These are phyloP conservation scores for Volvox africanus DNA, from an alignment of 139 green algal genomes.

Conservation along the genomic window DNA sequence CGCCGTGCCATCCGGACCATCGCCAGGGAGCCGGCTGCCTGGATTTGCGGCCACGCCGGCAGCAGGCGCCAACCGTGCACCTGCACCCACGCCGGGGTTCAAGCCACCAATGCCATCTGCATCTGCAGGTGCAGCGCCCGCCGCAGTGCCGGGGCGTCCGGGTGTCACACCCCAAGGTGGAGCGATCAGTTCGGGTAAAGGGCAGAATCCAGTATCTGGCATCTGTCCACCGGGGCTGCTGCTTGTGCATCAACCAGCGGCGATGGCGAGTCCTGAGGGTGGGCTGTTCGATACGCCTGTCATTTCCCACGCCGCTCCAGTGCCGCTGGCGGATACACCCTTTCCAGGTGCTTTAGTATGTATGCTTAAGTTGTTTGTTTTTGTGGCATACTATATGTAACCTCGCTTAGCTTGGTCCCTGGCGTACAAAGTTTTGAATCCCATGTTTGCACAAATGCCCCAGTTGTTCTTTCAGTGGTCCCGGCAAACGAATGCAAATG, in stretches of 20 bases:
- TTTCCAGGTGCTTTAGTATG: slow-evolving; percentile 34
- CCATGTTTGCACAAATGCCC: too few species aligned
- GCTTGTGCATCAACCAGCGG: background rate
- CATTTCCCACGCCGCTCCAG: background rate
- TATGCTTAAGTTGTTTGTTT: too few species aligned
- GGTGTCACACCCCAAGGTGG: background rate
- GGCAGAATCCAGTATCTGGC: background rate
- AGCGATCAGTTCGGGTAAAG: background rate
- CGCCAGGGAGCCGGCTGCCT: background rate
- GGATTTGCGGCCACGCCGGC: background rate
- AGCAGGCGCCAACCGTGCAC: background rate
- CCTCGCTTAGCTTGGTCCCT: too few species aligned
- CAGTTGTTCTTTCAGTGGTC: too few species aligned
- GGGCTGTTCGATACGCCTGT: slow-evolving; percentile 29
- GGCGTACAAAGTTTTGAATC: too few species aligned
- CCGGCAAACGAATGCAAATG: too few species aligned
- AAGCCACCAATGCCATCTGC: background rate
- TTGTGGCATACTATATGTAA: too few species aligned
- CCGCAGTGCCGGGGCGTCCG: background rate
- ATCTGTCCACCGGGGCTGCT: background rate
- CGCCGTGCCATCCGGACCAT: background rate
- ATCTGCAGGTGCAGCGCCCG: background rate
- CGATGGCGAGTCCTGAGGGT: background rate
- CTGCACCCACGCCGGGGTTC: background rate
- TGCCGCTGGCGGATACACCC: slow-evolving; percentile 9